These are phyloP conservation scores for Rhazya stricta DNA, from an alignment of 257 asterid genomes.

Conservation along the genomic window DNA sequence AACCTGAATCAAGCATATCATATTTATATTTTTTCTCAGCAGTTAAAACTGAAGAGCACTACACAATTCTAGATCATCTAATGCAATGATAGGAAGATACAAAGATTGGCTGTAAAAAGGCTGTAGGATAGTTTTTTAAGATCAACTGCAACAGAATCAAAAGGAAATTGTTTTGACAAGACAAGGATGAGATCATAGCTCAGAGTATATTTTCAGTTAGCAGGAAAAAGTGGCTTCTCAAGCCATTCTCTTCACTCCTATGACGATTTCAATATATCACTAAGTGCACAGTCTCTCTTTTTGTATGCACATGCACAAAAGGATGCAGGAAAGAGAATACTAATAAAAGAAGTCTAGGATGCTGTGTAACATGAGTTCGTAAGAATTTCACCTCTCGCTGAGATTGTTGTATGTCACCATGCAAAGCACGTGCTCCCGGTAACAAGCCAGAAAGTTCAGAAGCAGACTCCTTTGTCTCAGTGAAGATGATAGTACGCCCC, in stretches of 20 bases:
- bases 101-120: not conserved
- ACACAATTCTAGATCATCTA: not conserved
- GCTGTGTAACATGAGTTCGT: not conserved
- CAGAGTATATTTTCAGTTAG: not conserved
- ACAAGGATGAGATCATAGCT: not conserved
- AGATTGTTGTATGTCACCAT: conserved; percentile 93
- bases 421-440: conserved; percentile 96
- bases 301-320: not conserved
- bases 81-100: not conserved
- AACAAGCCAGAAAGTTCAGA: conserved; percentile 86
- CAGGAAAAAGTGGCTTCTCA: not conserved
- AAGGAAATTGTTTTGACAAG: not conserved
- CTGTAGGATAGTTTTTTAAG: not conserved
- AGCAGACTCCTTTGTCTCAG: conserved; percentile 85
- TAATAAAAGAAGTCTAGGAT: not conserved
- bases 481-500: conserved; percentile 87
- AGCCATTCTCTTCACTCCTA: not conserved
- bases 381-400: conserved; percentile 75
- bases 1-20: conserved; percentile 39
- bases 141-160: not conserved
- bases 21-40: not conserved
- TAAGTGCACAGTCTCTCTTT: not conserved
- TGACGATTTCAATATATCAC: not conserved
- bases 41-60: not conserved
- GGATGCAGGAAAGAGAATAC: not conserved